These are phyloP conservation scores for Solanum dulcamara DNA, from an alignment of 257 asterid species.

Conservation along the genomic window DNA sequence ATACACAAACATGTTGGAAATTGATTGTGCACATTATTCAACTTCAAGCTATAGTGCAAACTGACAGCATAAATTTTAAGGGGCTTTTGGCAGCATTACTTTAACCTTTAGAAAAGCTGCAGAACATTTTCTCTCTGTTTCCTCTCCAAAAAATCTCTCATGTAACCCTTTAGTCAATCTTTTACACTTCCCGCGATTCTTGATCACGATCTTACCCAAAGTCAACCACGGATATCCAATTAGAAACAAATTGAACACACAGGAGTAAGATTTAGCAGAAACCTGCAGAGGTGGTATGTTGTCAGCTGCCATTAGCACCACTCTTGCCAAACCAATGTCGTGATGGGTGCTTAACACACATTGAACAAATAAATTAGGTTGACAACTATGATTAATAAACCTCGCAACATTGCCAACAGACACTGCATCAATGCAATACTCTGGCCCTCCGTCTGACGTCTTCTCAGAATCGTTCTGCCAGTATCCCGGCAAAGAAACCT, in stretches of 20 bases:
- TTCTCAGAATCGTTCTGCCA: conserved; percentile 31
- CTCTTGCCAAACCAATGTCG: conserved; percentile 51
- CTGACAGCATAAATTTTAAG: neutral
- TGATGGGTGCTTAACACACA: conserved; percentile 66
- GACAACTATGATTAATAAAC: conserved; percentile 81
- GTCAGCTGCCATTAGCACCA: conserved; percentile 70
- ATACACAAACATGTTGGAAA: neutral
- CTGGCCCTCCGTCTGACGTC: conserved; percentile 41
- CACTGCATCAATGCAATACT: conserved; percentile 80
- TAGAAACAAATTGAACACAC: neutral
- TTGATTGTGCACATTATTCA: neutral
- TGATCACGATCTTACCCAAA: neutral
- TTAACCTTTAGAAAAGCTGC: neutral
- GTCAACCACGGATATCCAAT: neutral
- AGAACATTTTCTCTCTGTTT: neutral
- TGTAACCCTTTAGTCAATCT: neutral
- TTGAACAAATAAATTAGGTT: conserved; percentile 80
- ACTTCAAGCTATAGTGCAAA: neutral
- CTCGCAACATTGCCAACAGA: conserved; percentile 56
- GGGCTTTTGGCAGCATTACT: neutral
- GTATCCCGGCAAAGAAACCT: conserved; percentile 50
- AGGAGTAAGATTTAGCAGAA: neutral
- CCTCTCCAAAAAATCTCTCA: neutral
- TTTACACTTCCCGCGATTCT: neutral
- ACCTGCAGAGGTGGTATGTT: conserved; percentile 88